Evolutionary conservation across 2,329 filamentous ascomycete genomes (phyloP).

Genomic region (Lecanoromycetidae sp.): DNA sequence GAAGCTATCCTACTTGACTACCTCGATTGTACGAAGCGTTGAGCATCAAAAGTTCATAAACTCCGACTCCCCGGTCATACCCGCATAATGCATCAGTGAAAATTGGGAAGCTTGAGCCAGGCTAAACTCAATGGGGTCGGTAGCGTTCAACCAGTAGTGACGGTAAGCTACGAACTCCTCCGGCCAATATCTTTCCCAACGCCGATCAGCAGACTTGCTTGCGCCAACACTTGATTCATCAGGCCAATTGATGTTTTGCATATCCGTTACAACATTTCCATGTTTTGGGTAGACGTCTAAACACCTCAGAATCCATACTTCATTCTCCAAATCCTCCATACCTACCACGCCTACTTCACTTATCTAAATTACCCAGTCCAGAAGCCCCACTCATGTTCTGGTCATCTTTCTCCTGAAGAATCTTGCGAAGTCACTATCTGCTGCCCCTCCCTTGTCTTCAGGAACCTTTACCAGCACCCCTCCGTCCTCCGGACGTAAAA

Average conservation of each 20-base stretch:
- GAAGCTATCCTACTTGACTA: too few species aligned
- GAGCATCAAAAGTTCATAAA: too few species aligned
- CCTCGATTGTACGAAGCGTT: too few species aligned
- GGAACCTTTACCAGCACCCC: background rate
- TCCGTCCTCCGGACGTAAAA: constrained; percentile 21
- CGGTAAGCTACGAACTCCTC: constrained; percentile 1
- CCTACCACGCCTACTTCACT: too few species aligned
- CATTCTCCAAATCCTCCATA: too few species aligned
- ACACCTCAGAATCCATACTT: too few species aligned
- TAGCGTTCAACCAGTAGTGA: background rate
- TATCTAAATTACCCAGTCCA: background rate
- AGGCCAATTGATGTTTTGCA: constrained; percentile 14
- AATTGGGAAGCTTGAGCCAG: too few species aligned
- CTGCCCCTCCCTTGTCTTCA: background rate
- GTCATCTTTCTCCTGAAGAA: too few species aligned
- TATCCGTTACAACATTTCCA: background rate
- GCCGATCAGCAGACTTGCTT: background rate
- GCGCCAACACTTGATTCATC: background rate
- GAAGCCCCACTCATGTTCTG: too few species aligned
- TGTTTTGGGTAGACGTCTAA: too few species aligned
- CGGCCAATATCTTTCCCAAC: constrained; percentile 4
- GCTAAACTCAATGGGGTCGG: background rate
- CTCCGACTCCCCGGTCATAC: too few species aligned
- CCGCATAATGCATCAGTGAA: too few species aligned
- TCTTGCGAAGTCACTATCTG: background rate